Evolutionary conservation across 2,329 filamentous ascomycete genomes (phyloP), one percentile per base, ranked within the genome.

Genomic region (Aspergillus vadensis): DNA sequence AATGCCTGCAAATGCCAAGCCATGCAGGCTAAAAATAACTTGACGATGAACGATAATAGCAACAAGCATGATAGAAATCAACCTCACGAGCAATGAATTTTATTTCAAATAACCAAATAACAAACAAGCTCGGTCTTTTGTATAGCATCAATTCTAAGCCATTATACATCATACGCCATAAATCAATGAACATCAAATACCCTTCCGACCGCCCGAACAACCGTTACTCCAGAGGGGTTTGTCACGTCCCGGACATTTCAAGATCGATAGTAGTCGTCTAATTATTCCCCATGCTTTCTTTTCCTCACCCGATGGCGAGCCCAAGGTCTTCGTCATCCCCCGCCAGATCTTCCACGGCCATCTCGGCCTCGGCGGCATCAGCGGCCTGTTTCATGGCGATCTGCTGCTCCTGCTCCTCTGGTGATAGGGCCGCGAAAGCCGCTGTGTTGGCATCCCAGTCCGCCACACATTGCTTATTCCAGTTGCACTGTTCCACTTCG

Each of bases 401-500:
- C 55, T 63, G 59, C 14, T 52, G 55, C n/a, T 55, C 61, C 36
- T 63, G 61, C 21, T 63, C 61, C 14, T 61, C 56, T 5, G 39
- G 50, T 2, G 55, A 49, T 23, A 63, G 47, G 2, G 55, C 51
- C 2, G 59, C 58, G 51, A 61, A 63, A 1, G 61, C 61, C 10
- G 61, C 50, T 1, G 59, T 61, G 39, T 61, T 56, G 23, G 50
- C 52, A 17, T 63, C 61, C 61, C 61, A 63, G 15, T 61, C 39
- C 14, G 39, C 38, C 41, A 63, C 58, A 19, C 61, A 63, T 12
- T 61, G 55, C 49, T 54, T 59, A 41, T 63, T 63, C 61, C 61
- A 63, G 21, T 63, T 61, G 38, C 61, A 63, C 19, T 55, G 50
- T 52, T 63, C 61, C 2, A 63, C 61, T 19, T 63, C 61, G 7